Evolutionary conservation across 2,329 filamentous ascomycete species (phyloP).

Genomic region (Periconia digitata): DNA sequence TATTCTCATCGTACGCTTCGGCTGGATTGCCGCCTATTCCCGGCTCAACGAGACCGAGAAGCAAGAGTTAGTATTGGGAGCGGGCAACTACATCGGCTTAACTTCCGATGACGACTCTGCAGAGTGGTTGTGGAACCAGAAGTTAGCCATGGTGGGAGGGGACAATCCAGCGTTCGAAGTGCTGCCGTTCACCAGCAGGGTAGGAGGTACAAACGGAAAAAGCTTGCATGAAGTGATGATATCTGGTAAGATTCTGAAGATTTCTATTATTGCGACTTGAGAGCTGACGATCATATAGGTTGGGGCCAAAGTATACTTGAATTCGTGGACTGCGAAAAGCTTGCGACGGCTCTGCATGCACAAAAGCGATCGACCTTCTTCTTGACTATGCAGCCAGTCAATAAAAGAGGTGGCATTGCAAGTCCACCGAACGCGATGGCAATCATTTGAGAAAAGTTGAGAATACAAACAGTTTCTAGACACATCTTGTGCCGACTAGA

Average conservation of each 20-base stretch:
- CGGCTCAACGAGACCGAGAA: conserved; percentile 11
- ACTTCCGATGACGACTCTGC: conserved; percentile 83
- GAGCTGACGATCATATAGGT: conserved; percentile 18
- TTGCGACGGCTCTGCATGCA: conserved; percentile 24
- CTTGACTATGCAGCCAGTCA: conserved; percentile 55
- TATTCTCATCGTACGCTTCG: conserved; percentile 33
- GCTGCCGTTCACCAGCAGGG: conserved; percentile 19
- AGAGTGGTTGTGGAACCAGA: conserved; percentile 77
- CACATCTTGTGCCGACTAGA: no score
- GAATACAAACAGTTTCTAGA: no score
- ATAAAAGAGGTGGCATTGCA: conserved; percentile 30
- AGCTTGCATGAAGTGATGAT: conserved; percentile 26
- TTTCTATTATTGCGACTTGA: conserved; percentile 28
- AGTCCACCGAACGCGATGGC: conserved; percentile 33
- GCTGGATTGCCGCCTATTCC: conserved; percentile 21
- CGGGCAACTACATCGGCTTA: conserved; percentile 56
- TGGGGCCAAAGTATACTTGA: conserved; percentile 26
- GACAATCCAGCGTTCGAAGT: conserved; percentile 41
- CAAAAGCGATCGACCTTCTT: conserved; percentile 51
- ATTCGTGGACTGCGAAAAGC: conserved; percentile 37
- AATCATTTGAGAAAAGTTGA: conserved; percentile 19
- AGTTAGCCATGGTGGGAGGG: conserved; percentile 30
- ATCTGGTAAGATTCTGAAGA: conserved; percentile 1
- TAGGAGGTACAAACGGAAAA: not conserved
- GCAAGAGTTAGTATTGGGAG: conserved; percentile 8